A percentile compares a stretch with the other conserved stretches of the same genome.
These are phyloP conservation scores for Larix kaempferi DNA, from an alignment of 75 land plant genomes.

Conservation along the genomic window DNA sequence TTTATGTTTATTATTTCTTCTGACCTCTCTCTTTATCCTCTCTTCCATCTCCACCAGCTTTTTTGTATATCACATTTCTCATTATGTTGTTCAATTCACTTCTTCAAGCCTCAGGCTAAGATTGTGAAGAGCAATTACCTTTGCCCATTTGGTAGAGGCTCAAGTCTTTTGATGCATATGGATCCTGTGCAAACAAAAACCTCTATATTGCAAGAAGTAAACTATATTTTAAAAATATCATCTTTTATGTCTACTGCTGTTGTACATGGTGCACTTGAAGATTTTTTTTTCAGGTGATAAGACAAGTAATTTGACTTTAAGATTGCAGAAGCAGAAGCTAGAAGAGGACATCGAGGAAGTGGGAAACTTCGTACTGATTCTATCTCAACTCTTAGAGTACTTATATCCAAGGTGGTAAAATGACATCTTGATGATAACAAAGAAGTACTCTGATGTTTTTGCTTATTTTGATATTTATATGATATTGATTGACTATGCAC, in stretches of 20 bases:
- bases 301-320: slow-evolving; percentile 15
- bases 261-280: not conserved
- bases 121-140: too few relatives aligned
- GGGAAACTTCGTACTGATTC: slow-evolving; percentile 75
- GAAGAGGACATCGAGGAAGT: slow-evolving; percentile 83
- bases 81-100: too few relatives aligned
- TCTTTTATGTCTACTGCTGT: not conserved
- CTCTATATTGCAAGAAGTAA: not conserved
- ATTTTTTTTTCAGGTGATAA: not conserved
- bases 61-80: too few relatives aligned
- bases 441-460: not conserved
- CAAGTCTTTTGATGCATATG: too few relatives aligned
- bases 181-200: too few relatives aligned
- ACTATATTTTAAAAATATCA: not conserved
- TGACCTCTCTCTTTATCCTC: too few relatives aligned
- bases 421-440: not conserved
- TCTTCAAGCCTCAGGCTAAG: too few relatives aligned
- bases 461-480: slow-evolving; percentile 4
- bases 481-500: not conserved
- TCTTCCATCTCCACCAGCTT: too few relatives aligned
- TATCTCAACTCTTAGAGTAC: slow-evolving; percentile 59
- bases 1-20: not conserved
- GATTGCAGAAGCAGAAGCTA: slow-evolving; percentile 83
- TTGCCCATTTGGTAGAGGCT: too few relatives aligned
- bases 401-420: slow-evolving; percentile 66